Evolutionary conservation across 148 eudicot genomes (phyloP), one percentile per base, ranked within the genome.

Genomic region (Mesembryanthemum crystallinum): DNA sequence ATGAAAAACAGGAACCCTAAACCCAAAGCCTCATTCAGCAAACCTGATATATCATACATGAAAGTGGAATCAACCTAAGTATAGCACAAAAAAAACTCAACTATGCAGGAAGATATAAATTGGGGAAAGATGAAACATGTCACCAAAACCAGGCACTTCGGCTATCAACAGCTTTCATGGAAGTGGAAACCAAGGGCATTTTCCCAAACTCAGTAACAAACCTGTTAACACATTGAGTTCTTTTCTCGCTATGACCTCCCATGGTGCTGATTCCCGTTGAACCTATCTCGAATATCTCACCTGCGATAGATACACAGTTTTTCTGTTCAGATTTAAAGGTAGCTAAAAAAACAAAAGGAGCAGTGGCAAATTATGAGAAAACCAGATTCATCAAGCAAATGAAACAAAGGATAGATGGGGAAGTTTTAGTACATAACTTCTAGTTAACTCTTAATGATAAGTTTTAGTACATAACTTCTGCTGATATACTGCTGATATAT

Each of bases 231-330:
- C 98, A 94, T 63, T 85, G 74, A 0, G 87, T 86, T 79, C 98
- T 85, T 73, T 81, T 88, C 18, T 83, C 85, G 13, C 47, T 87
- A 79, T 94, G 98, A 58, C 93, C 98, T 80, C 91, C 94, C 87
- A 91, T 71, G 81, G 97, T 94, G 79, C 98, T 94, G 69, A 91
- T 91, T 67, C 98, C 98, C 12, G 89, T 89, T 33, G 97, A 87
- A 23, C 98, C 97, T 25, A 94, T 94, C 86, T 94, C 98, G 62
- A 72, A 86, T 71, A 94, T 91, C 71, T 85, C 85, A 62, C 95
- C 98, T 94, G 83, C 79, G 80, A 83, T 39, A 47, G 51, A 67
- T 30, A 75, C 4, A 39, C 1, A 32, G 32, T 49, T 30, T 9
- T 4, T 60, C 29, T 20, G 57, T 3, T 75, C 21, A 63, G 67